Base-by-base conservation (phyloP, 176 grass and related monocot species). In the Hordeum marinum region DNA sequence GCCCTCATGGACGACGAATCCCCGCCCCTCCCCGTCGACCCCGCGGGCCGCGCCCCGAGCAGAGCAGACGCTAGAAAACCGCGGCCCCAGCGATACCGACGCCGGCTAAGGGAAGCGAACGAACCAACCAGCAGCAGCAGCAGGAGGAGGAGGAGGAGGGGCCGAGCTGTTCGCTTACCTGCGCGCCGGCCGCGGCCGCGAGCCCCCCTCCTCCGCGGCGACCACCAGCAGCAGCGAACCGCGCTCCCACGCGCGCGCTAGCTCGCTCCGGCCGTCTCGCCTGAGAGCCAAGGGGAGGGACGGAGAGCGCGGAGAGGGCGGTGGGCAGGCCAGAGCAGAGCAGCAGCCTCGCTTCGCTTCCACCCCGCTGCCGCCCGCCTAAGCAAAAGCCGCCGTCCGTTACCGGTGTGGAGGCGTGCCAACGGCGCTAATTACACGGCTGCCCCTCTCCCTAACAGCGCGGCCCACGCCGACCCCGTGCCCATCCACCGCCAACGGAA, bases 301-400 rank as follows among this genome's bases (percentile, higher is more conserved):
- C 21, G 68, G 68, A 43, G 63, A 54, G 81, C 24, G 69, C 25
- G 6, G 63, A 69, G 81, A 63, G 69, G 39, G 24, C 52, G 69
- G 81, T 61, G 69, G 29, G 29, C 26, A 61, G 39, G 34, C 21
- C 18, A 80, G 54, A 80, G 54, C n/a, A n/a, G n/a, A n/a, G n/a
- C n/a, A n/a, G n/a, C 68, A 13, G 81, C 68, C 60, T 45, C 7
- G 69, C 69, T 58, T 15, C 20, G 54, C 52, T 21, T 55, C 15
- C 12, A n/a, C 50, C n/a, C n/a, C 20, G 54, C 10, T 72, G 68
- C 42, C 42, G 23, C 45, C 72, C 70, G 80, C 52, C 72, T 59
- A 59, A 83, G 80, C 29, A 75, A 75, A 75, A 46, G 26, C 69
- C 69, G 39, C 54, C 54, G 54, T 57, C 62, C 37, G 61, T 34